A percentile compares a stretch with the other conserved stretches of the same genome.
phyloP scores from a whole-genome alignment of 805 yeast genomes.

The Cyberlindnera mississippiensis region DNA sequence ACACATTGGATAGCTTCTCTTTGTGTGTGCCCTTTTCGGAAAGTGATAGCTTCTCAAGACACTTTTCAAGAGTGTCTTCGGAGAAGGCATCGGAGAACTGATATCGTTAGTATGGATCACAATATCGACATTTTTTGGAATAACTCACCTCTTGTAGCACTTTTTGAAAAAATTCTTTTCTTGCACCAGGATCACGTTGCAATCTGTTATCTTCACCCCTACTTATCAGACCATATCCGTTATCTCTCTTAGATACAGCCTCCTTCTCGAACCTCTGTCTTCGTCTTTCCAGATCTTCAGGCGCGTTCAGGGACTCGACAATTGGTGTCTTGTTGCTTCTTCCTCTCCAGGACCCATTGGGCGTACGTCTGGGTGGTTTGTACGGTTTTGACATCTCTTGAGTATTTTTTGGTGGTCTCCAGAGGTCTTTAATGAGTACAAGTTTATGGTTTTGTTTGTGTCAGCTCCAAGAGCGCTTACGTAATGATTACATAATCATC shows the following conservation, averaged over 20 bases:
- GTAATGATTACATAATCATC: too few relatives aligned
- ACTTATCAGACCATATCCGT: slow-evolving; percentile 50
- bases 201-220: slow-evolving; percentile 54
- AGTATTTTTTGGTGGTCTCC: too few relatives aligned
- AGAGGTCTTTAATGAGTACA: too few relatives aligned
- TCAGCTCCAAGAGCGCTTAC: too few relatives aligned
- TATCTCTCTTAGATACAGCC: slow-evolving; percentile 23
- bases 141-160: slow-evolving; percentile 31
- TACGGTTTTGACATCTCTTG: too few relatives aligned
- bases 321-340: not conserved
- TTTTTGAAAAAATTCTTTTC: slow-evolving; percentile 37
- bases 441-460: too few relatives aligned
- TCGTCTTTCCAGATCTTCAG: slow-evolving; percentile 27
- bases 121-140: not conserved
- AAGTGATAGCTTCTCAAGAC: slow-evolving; percentile 2
- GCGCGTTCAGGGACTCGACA: too few relatives aligned
- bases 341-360: too few relatives aligned
- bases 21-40: not conserved
- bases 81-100: slow-evolving; percentile 2
- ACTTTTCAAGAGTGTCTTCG: not conserved
- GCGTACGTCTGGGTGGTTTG: too few relatives aligned
- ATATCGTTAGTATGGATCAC: not conserved
- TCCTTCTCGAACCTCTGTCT: slow-evolving; percentile 31
- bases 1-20: slow-evolving; percentile 19
- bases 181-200: slow-evolving; percentile 39